phyloP scores from a whole-genome alignment of 108 stramenopile genomes.

The Cyclotella cryptica region DNA sequence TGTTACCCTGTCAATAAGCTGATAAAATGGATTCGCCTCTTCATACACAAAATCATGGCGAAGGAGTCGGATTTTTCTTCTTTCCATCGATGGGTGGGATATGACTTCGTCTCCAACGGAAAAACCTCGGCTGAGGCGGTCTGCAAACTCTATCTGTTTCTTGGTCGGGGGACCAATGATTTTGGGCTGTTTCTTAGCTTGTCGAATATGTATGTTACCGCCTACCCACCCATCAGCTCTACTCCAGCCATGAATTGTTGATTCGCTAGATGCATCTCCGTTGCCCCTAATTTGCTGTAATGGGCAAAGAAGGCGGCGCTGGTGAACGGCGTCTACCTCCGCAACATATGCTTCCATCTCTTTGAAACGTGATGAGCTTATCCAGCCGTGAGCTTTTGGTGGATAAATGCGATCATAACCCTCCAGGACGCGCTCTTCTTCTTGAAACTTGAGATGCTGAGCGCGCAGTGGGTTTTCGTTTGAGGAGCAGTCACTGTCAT shows the following conservation, averaged over 20 bases:
- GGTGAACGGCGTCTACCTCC: slow-evolving; percentile 46
- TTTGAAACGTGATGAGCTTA: slow-evolving; percentile 42
- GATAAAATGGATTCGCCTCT: slow-evolving; percentile 49
- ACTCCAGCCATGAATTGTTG: slow-evolving; percentile 9
- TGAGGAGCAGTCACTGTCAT: slow-evolving; percentile 19
- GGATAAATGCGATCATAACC: slow-evolving; percentile 64
- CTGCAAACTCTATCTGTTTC: slow-evolving; percentile 59
- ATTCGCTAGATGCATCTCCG: slow-evolving; percentile 22
- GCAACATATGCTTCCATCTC: slow-evolving; percentile 49
- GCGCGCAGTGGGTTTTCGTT: slow-evolving; percentile 13
- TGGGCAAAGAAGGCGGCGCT: slow-evolving; percentile 12
- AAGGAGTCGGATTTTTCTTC: slow-evolving; percentile 24
- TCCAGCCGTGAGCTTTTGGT: slow-evolving; percentile 29
- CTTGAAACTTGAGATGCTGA: slow-evolving; percentile 18
- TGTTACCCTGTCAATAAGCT: slow-evolving; percentile 35
- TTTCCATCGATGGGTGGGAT: not conserved
- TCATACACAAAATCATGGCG: slow-evolving; percentile 31
- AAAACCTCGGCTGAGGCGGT: slow-evolving; percentile 53
- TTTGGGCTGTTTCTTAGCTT: slow-evolving; percentile 29
- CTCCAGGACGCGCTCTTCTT: slow-evolving; percentile 44
- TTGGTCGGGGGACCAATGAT: slow-evolving; percentile 48
- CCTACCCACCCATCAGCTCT: slow-evolving; percentile 51
- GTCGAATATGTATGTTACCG: slow-evolving; percentile 40
- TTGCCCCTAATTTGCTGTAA: slow-evolving; percentile 6
- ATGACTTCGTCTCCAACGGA: slow-evolving; percentile 40